These are phyloP conservation scores for Eragrostis nindensis DNA, from an alignment of 176 grass and related monocot genomes.

Conservation along the genomic window DNA sequence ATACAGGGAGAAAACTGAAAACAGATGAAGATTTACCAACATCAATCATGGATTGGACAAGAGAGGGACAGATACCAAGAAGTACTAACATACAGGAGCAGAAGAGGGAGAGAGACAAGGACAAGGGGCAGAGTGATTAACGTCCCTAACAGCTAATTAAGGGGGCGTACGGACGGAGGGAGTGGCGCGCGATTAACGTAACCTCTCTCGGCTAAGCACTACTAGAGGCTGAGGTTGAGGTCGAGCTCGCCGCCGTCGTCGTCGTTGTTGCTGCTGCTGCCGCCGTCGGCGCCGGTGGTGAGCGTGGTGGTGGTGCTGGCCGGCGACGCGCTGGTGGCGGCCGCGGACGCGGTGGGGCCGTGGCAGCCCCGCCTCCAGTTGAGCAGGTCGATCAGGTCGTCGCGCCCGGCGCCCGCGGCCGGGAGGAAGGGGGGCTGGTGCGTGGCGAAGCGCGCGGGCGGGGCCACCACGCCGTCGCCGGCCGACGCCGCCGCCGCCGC, in stretches of 20 bases:
- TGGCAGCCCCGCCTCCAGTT: conserved; percentile 90
- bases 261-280: not conserved
- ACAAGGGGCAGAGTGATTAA: conserved; percentile 27
- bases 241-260: conserved; percentile 51
- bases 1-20: not conserved
- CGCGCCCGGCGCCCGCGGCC: conserved; percentile 44
- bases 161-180: not conserved
- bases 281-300: conserved; percentile 9
- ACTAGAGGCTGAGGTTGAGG: conserved; percentile 74
- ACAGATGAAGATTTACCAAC: conserved; percentile 14
- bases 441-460: conserved; percentile 61
- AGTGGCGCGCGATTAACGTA: conserved; percentile 7
- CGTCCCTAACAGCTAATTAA: conserved; percentile 46
- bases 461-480: not conserved
- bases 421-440: conserved; percentile 47
- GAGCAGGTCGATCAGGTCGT: conserved; percentile 83
- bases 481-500: not conserved
- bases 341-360: conserved; percentile 23
- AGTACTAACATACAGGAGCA: conserved; percentile 31
- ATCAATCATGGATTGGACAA: not conserved
- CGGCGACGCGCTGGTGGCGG: conserved; percentile 30
- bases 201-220: not conserved
- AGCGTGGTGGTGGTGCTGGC: conserved; percentile 39
- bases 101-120: not conserved
- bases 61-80: conserved; percentile 10